Evolutionary conservation across 441 rosid genomes (phyloP), one percentile per base, ranked within the genome.

Genomic region (Gossypium lobatum): DNA sequence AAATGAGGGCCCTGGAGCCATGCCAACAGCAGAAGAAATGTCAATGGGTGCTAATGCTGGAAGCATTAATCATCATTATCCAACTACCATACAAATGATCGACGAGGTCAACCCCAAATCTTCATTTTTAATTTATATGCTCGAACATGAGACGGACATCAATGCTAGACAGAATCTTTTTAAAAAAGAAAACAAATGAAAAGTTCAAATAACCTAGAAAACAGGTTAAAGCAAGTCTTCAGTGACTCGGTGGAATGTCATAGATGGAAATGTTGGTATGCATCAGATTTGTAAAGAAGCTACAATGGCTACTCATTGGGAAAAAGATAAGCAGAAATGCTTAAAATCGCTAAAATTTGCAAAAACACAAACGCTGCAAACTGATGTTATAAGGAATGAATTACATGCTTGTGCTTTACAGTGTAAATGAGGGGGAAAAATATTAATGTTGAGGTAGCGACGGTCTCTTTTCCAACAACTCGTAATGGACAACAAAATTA

Each of bases 401-500:
- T 59, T 25, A 26, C 28, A 59, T 13, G 28, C 64, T 59, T 59
- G 26, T 25, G 21, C 65, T 61, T 61, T 61, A 60, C 64, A 26
- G 31, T 25, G n/a, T 28, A 10, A 14, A 60, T 14, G 9, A 31
- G 9, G 18, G 26, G 26, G 14, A 11, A 13, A 3, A 14, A 45
- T 7, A 73, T 78, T 79, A 88, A 77, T 87, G 89, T 64, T 87
- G 95, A 73, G 97, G 94, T 64, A 89, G 80, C 48, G 76, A 74
- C 31, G 95, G 97, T 89, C 91, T 89, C 88, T 90, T 88, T 85
- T 91, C 98, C 86, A 93, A 76, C 85, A 78, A 79, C 79, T 95
- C 97, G n/a, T 90, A 93, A 75, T 84, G 83, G 54, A 95, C 83
- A 64, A 95, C 89, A 73, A 88, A 79, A 80, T 92, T 92, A 76